Conservation (phyloP, 192 early-diverging fungal species). For the Paraglomus brasilianum region DNA sequence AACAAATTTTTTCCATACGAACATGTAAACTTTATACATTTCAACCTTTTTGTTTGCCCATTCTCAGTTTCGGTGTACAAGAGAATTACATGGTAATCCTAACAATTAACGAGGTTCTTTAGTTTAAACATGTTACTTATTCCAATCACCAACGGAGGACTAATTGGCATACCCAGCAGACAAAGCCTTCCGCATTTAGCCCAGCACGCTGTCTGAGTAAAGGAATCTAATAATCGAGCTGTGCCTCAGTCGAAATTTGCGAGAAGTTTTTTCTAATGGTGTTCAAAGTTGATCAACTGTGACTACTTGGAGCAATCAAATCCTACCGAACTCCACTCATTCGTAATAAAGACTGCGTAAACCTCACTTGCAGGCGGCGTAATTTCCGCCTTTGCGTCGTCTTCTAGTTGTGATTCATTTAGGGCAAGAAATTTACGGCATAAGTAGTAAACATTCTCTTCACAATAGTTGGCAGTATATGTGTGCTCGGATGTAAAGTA, state of each 20-base stretch:
- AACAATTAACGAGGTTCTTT: background rate
- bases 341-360: slow-evolving; percentile 26
- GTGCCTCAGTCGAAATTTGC: too few species aligned
- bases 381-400: too few species aligned
- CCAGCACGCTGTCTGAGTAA: slow-evolving; percentile 1
- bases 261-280: too few species aligned
- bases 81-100: slow-evolving; percentile 32
- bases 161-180: slow-evolving; percentile 12
- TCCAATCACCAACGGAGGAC: background rate
- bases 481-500: background rate
- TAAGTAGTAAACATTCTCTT: slow-evolving; percentile 26
- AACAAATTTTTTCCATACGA: too few species aligned
- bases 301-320: too few species aligned
- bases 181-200: background rate
- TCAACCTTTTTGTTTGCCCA: background rate
- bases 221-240: background rate
- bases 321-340: slow-evolving; percentile 1
- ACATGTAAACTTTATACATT: background rate
- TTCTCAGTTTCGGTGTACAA: background rate
- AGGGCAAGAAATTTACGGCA: background rate
- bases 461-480: slow-evolving; percentile 23
- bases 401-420: background rate
- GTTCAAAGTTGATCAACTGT: too few species aligned
- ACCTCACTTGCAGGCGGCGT: background rate
- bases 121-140: background rate